Evolutionary conservation across 140 eudicot genomes (phyloP).

Genomic region (Cichorium intybus): DNA sequence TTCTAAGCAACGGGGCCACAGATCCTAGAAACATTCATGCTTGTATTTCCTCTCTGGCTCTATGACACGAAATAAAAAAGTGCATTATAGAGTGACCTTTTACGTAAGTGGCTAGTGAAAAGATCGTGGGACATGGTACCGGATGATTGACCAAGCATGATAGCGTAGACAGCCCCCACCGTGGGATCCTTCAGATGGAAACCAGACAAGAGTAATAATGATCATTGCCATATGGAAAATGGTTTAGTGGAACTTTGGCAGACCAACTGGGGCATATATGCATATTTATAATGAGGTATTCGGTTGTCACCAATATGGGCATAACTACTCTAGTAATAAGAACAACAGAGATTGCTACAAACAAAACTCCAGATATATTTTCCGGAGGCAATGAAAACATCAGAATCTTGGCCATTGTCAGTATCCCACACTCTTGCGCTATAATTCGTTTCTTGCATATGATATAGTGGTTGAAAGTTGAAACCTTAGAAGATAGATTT

Average conservation of each 20-base stretch:
- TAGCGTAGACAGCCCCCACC: not conserved
- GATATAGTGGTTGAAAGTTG: not conserved
- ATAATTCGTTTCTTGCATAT: slow-evolving; percentile 1
- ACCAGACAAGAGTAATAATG: slow-evolving; percentile 10
- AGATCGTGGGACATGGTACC: not conserved
- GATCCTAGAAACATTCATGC: slow-evolving; percentile 1
- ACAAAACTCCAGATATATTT: not conserved
- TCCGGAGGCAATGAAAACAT: slow-evolving; percentile 1
- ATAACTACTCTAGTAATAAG: slow-evolving; percentile 1
- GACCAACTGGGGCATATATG: slow-evolving; percentile 1
- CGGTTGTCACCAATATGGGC: slow-evolving; percentile 25
- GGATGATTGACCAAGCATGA: not conserved
- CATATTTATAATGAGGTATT: slow-evolving; percentile 19
- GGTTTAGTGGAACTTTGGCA: slow-evolving; percentile 25
- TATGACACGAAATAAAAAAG: slow-evolving; percentile 9
- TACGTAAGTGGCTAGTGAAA: not conserved
- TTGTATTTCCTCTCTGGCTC: not conserved
- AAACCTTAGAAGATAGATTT: not conserved
- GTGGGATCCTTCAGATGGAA: slow-evolving; percentile 1
- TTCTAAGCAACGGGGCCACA: slow-evolving; percentile 4
- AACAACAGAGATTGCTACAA: not conserved
- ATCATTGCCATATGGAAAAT: slow-evolving; percentile 25
- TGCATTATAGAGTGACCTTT: slow-evolving; percentile 9
- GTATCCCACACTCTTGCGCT: slow-evolving; percentile 1
- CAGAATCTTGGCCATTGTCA: slow-evolving; percentile 13